Evolutionary conservation across 2,329 filamentous ascomycete genomes (phyloP).

Genomic region (Fusarium heterosporum): DNA sequence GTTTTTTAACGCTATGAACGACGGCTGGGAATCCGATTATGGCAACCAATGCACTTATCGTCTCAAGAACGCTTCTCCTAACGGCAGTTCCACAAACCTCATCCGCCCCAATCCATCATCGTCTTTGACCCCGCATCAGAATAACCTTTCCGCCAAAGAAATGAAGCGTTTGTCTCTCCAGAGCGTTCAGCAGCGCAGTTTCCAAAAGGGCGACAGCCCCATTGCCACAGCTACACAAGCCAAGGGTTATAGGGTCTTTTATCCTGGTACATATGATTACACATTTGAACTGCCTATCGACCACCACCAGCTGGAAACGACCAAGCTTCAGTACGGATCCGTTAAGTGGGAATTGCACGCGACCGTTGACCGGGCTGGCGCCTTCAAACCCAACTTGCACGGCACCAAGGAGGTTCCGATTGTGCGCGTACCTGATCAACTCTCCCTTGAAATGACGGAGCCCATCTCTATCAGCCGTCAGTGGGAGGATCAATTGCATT

Average conservation of each 20-base stretch:
- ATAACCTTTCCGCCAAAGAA: constrained; percentile 58
- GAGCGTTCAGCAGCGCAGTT: constrained; percentile 85
- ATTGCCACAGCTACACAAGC: constrained; percentile 68
- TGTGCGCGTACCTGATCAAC: constrained; percentile 86
- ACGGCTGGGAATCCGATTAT: constrained; percentile 69
- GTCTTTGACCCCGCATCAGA: constrained; percentile 43
- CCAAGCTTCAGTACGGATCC: constrained; percentile 85
- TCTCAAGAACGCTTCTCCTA: constrained; percentile 56
- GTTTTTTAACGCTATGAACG: constrained; percentile 86
- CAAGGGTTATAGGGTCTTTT: constrained; percentile 88
- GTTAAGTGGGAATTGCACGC: constrained; percentile 92
- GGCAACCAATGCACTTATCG: constrained; percentile 72
- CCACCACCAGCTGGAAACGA: constrained; percentile 88
- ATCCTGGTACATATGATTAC: constrained; percentile 75
- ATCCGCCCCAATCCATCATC: constrained; percentile 35
- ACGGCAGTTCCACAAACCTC: constrained; percentile 52
- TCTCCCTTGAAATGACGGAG: constrained; percentile 89
- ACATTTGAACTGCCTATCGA: constrained; percentile 90
- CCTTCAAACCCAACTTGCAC: constrained; percentile 88
- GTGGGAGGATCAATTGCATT: constrained; percentile 95
- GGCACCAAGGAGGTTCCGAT: constrained; percentile 85
- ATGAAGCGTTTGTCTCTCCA: constrained; percentile 79
- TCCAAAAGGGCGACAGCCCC: constrained; percentile 80
- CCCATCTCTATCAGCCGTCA: constrained; percentile 93
- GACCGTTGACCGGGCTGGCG: constrained; percentile 84